Evolutionary conservation across 306 rosid genomes (phyloP).

Genomic region (Astragalus glycyphyllos): DNA sequence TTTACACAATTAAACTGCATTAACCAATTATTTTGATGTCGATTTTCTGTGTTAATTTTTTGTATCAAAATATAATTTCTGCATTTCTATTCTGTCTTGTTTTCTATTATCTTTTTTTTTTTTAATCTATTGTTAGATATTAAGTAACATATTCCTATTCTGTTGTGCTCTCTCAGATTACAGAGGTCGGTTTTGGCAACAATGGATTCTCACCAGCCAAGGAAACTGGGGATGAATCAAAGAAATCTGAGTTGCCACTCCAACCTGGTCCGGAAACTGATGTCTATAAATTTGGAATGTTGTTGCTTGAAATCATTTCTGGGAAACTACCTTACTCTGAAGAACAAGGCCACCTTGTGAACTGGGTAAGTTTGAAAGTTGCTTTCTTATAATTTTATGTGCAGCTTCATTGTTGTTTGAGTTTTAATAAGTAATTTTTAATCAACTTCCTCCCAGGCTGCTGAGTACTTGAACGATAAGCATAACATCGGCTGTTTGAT

Average conservation of each 20-base stretch:
- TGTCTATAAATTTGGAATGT: constrained; percentile 69
- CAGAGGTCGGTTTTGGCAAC: constrained; percentile 60
- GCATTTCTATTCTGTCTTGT: constrained; percentile 2
- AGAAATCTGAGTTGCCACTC: constrained; percentile 65
- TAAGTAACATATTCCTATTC: constrained; percentile 29
- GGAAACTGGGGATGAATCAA: constrained; percentile 50
- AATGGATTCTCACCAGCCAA: constrained; percentile 16
- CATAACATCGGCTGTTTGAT: constrained; percentile 58
- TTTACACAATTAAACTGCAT: too few species aligned
- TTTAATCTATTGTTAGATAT: not conserved
- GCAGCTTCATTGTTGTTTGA: constrained; percentile 6
- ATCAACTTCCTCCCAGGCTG: constrained; percentile 61
- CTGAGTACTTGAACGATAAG: constrained; percentile 67
- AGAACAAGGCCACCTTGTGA: constrained; percentile 69
- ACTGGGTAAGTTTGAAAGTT: constrained; percentile 65
- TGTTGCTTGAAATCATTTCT: constrained; percentile 83
- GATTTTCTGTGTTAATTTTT: too few species aligned
- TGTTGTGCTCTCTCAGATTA: constrained; percentile 56
- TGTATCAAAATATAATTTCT: too few species aligned
- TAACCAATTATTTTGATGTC: too few species aligned
- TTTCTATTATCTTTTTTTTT: constrained; percentile 6
- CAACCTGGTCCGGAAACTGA: constrained; percentile 73
- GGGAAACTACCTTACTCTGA: constrained; percentile 74
- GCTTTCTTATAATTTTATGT: not conserved
- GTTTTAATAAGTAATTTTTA: not conserved